Evolutionary conservation across 2,329 filamentous ascomycete species (phyloP).

Genomic region (Hymenoscyphus occultus): DNA sequence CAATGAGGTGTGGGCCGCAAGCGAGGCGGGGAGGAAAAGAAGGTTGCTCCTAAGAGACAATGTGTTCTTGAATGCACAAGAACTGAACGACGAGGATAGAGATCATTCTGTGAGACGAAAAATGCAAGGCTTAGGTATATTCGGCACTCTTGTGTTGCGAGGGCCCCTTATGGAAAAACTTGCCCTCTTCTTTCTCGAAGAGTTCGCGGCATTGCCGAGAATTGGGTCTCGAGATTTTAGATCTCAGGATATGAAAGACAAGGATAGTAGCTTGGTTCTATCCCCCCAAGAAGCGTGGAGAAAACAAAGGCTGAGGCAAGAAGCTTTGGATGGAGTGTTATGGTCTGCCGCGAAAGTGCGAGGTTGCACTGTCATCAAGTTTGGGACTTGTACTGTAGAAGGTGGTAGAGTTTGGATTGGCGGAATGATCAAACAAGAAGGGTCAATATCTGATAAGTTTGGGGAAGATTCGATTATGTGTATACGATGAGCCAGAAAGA

Average conservation of each 20-base stretch:
- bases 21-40: slow-evolving; percentile 41
- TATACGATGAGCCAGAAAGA: slow-evolving; percentile 48
- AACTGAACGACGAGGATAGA: slow-evolving; percentile 32
- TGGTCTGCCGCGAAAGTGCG: slow-evolving; percentile 82
- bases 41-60: slow-evolving; percentile 82
- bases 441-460: slow-evolving; percentile 67
- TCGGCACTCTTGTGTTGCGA: slow-evolving; percentile 81
- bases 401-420: slow-evolving; percentile 77
- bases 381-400: slow-evolving; percentile 79
- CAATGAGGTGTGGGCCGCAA: slow-evolving; percentile 76
- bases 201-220: slow-evolving; percentile 75
- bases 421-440: slow-evolving; percentile 70
- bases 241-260: slow-evolving; percentile 48
- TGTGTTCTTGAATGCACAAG: slow-evolving; percentile 65
- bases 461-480: slow-evolving; percentile 81
- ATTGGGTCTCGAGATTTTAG: slow-evolving; percentile 80
- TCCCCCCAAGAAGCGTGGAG: slow-evolving; percentile 54
- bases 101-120: slow-evolving; percentile 49
- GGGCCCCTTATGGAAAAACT: slow-evolving; percentile 67
- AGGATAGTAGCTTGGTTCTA: slow-evolving; percentile 38
- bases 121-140: slow-evolving; percentile 73
- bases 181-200: slow-evolving; percentile 70
- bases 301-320: slow-evolving; percentile 51
- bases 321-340: slow-evolving; percentile 59
- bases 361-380: slow-evolving; percentile 87